Base-by-base conservation (phyloP, 768 basidiomycete species). In the Xerocomus spinulosus region DNA sequence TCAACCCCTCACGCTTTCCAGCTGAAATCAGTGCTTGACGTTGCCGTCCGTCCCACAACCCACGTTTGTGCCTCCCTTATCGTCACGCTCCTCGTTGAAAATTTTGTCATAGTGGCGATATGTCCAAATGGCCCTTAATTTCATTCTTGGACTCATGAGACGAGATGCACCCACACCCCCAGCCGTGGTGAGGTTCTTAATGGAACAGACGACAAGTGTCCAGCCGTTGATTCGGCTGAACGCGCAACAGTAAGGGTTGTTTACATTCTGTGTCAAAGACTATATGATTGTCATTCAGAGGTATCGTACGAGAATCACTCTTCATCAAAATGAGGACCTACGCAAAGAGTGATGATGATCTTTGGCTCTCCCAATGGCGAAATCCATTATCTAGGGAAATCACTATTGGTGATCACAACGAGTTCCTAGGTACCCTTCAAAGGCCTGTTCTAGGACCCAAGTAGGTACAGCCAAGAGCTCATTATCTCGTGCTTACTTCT, bases 281-380 rank as follows among this genome's bases (percentile, higher is more conserved):
- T 42, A 33, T 24, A 30, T 40, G 44, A 17, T 55, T 21, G 1
- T 9, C 42, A n/a, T 8, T 3, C 51, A 88, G 87, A 50, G 87
- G 81, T 9, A 66, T 89, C 21, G 76, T 82, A 15, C 86, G 83
- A 60, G 60, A 88, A 30, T 71, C 82, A 34, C 75, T 77, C 28
- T 80, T 81, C 56, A 73, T 90, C 61, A 91, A 91, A 67, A 79
- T 88, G 49, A 78, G 90, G 48, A 86, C 82, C 8, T 85, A 85
- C 57, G 78, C 87, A 29, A 70, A 70, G 55, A 78, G 77, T 5
- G 64, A 64, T 4, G 78, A 83, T 32, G 83, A 86, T 46, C 72
- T 89, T 18, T 91, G 89, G 89, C 64, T 79, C 30, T 80, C 81
- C 41, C 79, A 80, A 59, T 89, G 86, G 85, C 70, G 48, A 17